Conservation (phyloP, 2,329 filamentous ascomycete species). For the Colletotrichum horii region DNA sequence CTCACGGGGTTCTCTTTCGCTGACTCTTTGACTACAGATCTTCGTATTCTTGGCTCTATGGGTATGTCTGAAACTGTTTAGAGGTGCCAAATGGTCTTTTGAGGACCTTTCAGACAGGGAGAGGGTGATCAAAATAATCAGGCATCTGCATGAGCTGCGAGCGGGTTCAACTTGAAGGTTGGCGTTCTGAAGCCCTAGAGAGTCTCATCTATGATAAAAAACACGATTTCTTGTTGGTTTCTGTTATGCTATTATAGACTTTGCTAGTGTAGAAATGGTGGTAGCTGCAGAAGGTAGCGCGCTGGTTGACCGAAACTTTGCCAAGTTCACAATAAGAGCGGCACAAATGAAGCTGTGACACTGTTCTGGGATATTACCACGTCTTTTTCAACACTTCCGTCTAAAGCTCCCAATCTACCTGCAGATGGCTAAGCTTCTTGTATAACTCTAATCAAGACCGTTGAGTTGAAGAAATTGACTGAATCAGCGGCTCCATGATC, state of each 20-base stretch:
- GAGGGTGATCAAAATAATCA: neutral
- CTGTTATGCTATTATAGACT: neutral
- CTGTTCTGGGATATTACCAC: neutral
- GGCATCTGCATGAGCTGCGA: neutral
- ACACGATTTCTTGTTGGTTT: neutral
- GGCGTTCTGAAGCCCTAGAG: fast-evolving
- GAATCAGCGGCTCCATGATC: neutral
- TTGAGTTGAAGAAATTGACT: fast-evolving
- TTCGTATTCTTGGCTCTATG: neutral
- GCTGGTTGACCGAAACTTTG: too few relatives aligned
- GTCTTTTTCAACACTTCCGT: neutral
- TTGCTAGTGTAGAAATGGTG: too few relatives aligned
- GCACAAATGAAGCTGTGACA: neutral
- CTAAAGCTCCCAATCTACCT: neutral
- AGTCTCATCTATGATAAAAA: too few relatives aligned
- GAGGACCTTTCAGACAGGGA: neutral
- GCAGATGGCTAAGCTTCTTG: neutral
- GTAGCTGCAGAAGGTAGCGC: too few relatives aligned
- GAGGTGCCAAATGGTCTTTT: neutral
- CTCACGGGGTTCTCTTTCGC: too few relatives aligned
- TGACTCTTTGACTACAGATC: neutral
- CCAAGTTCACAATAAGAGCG: neutral
- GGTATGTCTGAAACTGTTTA: neutral
- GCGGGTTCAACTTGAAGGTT: neutral
- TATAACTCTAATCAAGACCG: neutral